Evolutionary conservation across 768 basidiomycete genomes (phyloP), one percentile per base, ranked within the genome.

Genomic region (Tricholoma sp.): DNA sequence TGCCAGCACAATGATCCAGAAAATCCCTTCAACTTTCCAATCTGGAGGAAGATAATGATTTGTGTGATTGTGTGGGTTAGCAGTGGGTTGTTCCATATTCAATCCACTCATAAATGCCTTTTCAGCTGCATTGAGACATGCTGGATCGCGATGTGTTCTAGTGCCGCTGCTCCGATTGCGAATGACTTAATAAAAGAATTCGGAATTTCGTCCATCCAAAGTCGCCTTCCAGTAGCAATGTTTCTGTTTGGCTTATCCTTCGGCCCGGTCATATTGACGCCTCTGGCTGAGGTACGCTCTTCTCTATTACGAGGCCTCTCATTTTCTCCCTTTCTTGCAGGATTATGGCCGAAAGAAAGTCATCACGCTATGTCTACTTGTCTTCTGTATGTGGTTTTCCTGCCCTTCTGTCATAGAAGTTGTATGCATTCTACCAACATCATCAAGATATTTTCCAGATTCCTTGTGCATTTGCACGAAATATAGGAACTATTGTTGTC

Each of bases 291-390:
- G 58, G 64, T 61, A 34, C 17, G 28, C 39, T 32, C 8, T 18
- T 29, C 12, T 20, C 28, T 8, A 15, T 5, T 24, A 42, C 13
- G 1, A 13, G 1, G n/a, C 24, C 10, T 42, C 39, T 41, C 39
- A 52, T 24, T 8, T 29, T 31, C 9, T 28, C 13, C 51, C n/a
- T 13, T 29, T 24, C 2, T 24, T 24, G 24, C 24, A 65, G 64
- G 64, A 65, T 48, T 65, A 55, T 18, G 61, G 64, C 15, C 59
- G 64, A 17, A 65, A 65, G 54, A 65, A 52, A 53, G 61, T 65
- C 41, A 55, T 63, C 12, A 53, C 50, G 2, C 13, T 53, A 17
- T 65, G 64, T 41, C 54, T 65, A 44, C 39, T 55, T 20, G 50
- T 63, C 36, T 31, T 65, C 52, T 65, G 64, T 61, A 60, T 55